Evolutionary conservation across 2,329 filamentous ascomycete species (phyloP).

Genomic region (Cordyceps javanica): DNA sequence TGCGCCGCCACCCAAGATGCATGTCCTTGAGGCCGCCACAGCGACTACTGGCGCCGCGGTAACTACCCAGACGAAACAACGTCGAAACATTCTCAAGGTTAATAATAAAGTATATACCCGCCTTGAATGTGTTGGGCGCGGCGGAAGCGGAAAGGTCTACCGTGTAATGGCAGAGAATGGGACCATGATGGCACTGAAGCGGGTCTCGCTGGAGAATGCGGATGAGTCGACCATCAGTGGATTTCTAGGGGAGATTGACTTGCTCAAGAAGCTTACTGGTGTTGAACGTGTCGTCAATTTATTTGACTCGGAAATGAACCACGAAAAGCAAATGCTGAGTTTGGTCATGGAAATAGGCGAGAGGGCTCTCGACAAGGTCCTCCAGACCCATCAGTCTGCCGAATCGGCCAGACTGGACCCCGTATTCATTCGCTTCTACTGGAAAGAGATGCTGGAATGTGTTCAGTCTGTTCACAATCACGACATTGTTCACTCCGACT

Average conservation of each 20-base stretch:
- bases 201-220: constrained; percentile 83
- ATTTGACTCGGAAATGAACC: constrained; percentile 89
- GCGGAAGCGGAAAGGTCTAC: constrained; percentile 91
- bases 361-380: constrained; percentile 80
- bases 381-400: constrained; percentile 65
- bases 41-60: constrained; percentile 74
- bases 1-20: constrained; percentile 91
- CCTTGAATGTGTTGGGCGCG: constrained; percentile 83
- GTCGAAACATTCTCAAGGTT: constrained; percentile 75
- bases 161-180: constrained; percentile 96
- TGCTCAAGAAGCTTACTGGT: constrained; percentile 72
- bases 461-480: constrained; percentile 80
- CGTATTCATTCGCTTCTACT: constrained; percentile 93
- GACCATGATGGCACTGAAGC: constrained; percentile 89
- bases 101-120: constrained; percentile 90
- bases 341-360: constrained; percentile 98
- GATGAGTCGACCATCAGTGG: constrained; percentile 79
- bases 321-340: constrained; percentile 81
- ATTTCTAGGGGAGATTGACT: constrained; percentile 92
- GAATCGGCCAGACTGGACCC: constrained; percentile 75
- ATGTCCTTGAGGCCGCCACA: constrained; percentile 85
- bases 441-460: constrained; percentile 99
- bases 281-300: constrained; percentile 88
- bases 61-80: constrained; percentile 65
- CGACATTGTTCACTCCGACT: constrained; percentile 92